Evolutionary conservation across 192 early-diverging fungal genomes (phyloP).

Genomic region (Umbelopsis isabellina): DNA sequence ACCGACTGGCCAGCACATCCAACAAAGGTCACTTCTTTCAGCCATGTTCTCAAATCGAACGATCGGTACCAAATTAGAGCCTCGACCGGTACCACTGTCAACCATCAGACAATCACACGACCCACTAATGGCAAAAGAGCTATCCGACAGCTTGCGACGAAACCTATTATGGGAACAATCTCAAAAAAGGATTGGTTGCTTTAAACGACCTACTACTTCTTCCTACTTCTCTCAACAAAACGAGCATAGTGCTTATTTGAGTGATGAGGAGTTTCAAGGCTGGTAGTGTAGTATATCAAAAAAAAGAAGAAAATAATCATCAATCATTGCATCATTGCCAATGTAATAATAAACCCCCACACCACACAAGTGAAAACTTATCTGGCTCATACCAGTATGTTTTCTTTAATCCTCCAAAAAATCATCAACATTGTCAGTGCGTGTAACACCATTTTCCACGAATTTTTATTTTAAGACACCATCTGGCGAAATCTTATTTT

Average conservation of each 20-base stretch:
- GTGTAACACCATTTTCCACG: background rate
- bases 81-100: background rate
- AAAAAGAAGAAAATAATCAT: too few species aligned
- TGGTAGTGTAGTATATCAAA: background rate
- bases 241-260: background rate
- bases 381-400: background rate
- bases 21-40: slow-evolving; percentile 18
- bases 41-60: slow-evolving; percentile 15
- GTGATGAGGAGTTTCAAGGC: slow-evolving; percentile 16
- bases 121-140: slow-evolving; percentile 20
- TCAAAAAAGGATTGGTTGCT: slow-evolving; percentile 22
- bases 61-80: background rate
- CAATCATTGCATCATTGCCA: too few species aligned
- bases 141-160: slow-evolving; percentile 16
- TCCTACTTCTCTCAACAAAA: background rate
- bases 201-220: slow-evolving; percentile 4
- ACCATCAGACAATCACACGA: slow-evolving; percentile 19
- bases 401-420: background rate
- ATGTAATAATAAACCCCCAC: background rate
- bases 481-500: too few species aligned
- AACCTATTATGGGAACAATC: slow-evolving; percentile 23
- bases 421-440: background rate
- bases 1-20: background rate
- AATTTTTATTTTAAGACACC: too few species aligned
- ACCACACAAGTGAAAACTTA: background rate